Evolutionary conservation across 345 rosid genomes (phyloP).

Genomic region (Citrus cavaleriei): DNA sequence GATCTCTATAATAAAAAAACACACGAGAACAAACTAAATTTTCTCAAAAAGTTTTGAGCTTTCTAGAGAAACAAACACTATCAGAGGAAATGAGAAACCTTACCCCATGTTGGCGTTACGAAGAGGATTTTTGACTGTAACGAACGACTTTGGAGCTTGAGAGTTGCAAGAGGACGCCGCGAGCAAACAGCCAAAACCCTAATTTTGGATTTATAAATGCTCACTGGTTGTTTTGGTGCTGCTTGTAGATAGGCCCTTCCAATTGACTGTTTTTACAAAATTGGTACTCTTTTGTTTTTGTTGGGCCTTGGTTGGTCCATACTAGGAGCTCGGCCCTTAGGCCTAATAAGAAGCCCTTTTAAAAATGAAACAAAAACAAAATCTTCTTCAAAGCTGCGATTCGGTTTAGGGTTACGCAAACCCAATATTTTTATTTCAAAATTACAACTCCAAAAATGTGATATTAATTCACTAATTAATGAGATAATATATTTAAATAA

Average conservation of each 20-base stretch:
- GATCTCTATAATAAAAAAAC: neutral
- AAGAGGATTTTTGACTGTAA: neutral
- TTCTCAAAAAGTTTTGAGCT: neutral
- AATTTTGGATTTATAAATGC: neutral
- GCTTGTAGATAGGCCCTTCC: neutral
- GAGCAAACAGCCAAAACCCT: neutral
- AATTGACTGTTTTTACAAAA: neutral
- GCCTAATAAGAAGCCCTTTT: neutral
- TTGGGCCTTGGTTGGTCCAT: neutral
- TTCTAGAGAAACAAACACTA: neutral
- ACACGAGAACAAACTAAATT: neutral
- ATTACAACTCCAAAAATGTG: too few species aligned
- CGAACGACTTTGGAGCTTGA: neutral
- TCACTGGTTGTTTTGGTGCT: too few species aligned
- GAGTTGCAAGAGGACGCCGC: neutral
- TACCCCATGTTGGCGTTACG: constrained; percentile 17
- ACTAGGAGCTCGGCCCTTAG: neutral
- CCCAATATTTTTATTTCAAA: too few species aligned
- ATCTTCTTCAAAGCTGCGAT: too few species aligned
- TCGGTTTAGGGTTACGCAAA: too few species aligned
- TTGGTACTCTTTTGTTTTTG: neutral
- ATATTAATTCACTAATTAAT: too few species aligned
- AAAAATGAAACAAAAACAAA: too few species aligned
- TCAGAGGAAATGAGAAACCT: neutral
- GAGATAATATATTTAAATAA: too few species aligned